Conservation (phyloP, 306 rosid genomes). For the Lathyrus tuberosus region DNA sequence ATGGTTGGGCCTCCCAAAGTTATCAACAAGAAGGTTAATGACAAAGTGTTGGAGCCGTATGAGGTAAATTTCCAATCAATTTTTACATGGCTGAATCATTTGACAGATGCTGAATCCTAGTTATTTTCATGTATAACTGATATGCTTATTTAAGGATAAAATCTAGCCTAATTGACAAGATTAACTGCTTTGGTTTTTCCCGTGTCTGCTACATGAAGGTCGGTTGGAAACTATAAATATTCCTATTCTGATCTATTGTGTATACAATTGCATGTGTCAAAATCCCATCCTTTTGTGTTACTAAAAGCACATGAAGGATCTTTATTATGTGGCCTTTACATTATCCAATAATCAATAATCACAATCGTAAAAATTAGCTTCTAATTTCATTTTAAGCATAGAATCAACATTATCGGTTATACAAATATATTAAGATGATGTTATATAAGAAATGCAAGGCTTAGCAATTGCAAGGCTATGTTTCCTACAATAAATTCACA, state of each 20-base stretch:
- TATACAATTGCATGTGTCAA: slow-evolving; percentile 20
- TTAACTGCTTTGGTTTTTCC: slow-evolving; percentile 4
- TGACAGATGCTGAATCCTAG: slow-evolving; percentile 13
- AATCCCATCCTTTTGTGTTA: slow-evolving; percentile 1
- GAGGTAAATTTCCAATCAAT: slow-evolving; percentile 64
- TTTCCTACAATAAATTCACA: neutral
- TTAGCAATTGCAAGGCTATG: neutral
- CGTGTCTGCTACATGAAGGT: slow-evolving; percentile 6
- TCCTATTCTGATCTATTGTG: slow-evolving; percentile 12
- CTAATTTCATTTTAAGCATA: slow-evolving; percentile 9
- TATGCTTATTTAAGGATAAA: neutral
- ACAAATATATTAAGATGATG: slow-evolving; percentile 30
- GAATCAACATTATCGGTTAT: slow-evolving; percentile 6
- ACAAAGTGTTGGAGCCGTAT: slow-evolving; percentile 75
- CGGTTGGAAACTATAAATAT: slow-evolving; percentile 9
- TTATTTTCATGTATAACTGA: slow-evolving; percentile 17
- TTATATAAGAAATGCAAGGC: slow-evolving; percentile 16
- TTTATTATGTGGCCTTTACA: slow-evolving; percentile 23
- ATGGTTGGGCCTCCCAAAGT: slow-evolving; percentile 99
- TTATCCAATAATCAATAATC: neutral
- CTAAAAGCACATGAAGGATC: slow-evolving; percentile 29
- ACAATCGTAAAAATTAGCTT: slow-evolving; percentile 8
- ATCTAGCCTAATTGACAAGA: slow-evolving; percentile 25
- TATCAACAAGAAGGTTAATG: slow-evolving; percentile 81
- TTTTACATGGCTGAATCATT: slow-evolving; percentile 14